Percentiles rank a stretch among this genome's conserved stretches.
Conservation (phyloP, 2,329 filamentous ascomycete genomes). For the Beauveria scarabaeidicola region DNA sequence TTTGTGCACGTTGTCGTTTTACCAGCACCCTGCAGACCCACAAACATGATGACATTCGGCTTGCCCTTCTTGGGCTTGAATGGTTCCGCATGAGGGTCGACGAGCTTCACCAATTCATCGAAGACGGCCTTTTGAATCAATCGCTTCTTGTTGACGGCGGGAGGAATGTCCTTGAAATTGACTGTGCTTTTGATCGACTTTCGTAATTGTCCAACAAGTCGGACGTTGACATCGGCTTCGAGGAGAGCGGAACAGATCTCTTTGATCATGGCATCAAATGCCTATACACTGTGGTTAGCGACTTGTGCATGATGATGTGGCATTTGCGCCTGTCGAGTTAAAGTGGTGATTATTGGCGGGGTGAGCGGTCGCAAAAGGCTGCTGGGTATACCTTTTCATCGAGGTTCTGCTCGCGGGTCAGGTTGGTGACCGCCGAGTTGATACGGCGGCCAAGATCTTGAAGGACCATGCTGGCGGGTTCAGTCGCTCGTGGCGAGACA, state of each 20-base stretch:
- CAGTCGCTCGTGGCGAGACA: conserved; percentile 5
- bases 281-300: conserved; percentile 38
- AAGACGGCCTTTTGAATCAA: conserved; percentile 97
- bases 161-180: conserved; percentile 88
- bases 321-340: background rate
- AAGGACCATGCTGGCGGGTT: conserved; percentile 67
- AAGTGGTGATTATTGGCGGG: conserved; percentile 8
- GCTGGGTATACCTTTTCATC: conserved; percentile 72
- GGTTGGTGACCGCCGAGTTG: conserved; percentile 88
- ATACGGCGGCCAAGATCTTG: conserved; percentile 98
- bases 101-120: conserved; percentile 89
- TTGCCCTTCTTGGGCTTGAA: conserved; percentile 97
- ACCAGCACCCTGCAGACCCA: conserved; percentile 92
- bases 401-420: conserved; percentile 84
- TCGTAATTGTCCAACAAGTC: conserved; percentile 80
- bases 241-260: conserved; percentile 94
- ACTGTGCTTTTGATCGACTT: conserved; percentile 87
- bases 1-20: conserved; percentile 99
- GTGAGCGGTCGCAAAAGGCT: background rate
- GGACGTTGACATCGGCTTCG: conserved; percentile 95
- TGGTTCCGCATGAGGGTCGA: conserved; percentile 88
- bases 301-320: background rate
- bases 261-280: conserved; percentile 96
- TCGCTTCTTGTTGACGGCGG: conserved; percentile 95
- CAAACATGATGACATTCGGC: conserved; percentile 98